Base-by-base conservation (phyloP, 352 stramenopile species). In the Bremia lactucae region DNA sequence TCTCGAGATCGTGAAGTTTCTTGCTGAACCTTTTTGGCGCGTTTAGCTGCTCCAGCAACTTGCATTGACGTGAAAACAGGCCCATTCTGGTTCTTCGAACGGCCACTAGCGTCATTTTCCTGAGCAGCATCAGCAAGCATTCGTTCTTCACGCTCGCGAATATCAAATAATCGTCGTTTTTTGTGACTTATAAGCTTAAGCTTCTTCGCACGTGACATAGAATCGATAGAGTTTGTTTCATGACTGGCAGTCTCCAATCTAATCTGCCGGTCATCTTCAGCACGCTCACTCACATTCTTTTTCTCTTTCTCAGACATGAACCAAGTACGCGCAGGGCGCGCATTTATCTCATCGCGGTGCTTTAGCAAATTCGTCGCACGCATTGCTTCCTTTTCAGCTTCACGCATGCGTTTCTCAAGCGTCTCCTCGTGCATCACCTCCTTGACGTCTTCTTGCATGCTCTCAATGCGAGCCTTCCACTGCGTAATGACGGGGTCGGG, bases 231-330 rank as follows among this genome's bases (percentile, higher is more conserved):
- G 23, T 72, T 57, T 0, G 70, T 55, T 13, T 53, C 49, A 2
- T 71, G 46, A 14, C 68, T 56, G 0, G 52, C 59, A 24, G 54
- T 50, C 6, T 69, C 40, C 41, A 83, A 51, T 51, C 67, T 68
- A 36, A 59, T 49, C 16, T 64, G 58, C n/a, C 72, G 69, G n/a
- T 82, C 64, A 26, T 83, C 61, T 6, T 91, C 79, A 16, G 72
- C 76, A 20, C 65, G 62, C 48, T 82, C 72, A 7, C 65, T 67
- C 23, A 94, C 67, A 13, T 69, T 76, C 52, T 93, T 84, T 60
- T 95, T 96, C 46, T 95, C 74, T 41, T 76, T 81, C 52, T 94
- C 73, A 25, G 79, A 88, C 68, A 95, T 83, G 50, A 96, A 96
- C 90, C 90, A 97, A 47, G 81, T 95, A 44, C 85, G 77, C 22